Evolutionary conservation across 495 filamentous ascomycete genomes (phyloP), one percentile per base, ranked within the genome.

Genomic region (Aspergillus steynii): DNA sequence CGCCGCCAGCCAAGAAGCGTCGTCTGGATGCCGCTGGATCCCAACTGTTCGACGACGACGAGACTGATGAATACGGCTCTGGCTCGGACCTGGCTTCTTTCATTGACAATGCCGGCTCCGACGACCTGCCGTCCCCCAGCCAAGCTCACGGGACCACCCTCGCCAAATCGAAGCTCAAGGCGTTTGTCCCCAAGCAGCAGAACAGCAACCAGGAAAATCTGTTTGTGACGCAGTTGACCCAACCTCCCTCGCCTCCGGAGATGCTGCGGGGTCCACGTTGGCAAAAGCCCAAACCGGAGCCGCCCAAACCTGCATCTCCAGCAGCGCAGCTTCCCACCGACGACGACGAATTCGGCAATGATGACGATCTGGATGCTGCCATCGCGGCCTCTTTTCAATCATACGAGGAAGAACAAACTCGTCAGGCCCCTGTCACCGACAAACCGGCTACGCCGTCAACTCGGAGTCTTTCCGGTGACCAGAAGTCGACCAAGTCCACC

Each of bases 171-270:
- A 82, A 78, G 49, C 73, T 71, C 45, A 78, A 76, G 49, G 76
- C 77, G 47, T 81, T 79, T 64, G 69, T 79, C 0, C 75, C 80
- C 4, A 83, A 77, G 62, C 71, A 77, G 61, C 71, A 75, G 28
- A 67, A 62, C 26, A 75, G 68, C 32, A 57, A 74, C 7, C 77
- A 77, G 56, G 75, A 81, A n/a, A 79, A 83, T 54, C 78, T 82
- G 1, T 84, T 83, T 51, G 79, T 82, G 29, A 83, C 82, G 0
- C 82, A 84, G 65, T 71, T 82, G 55, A 82, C 82, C 1, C 78
- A 79, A 56, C 75, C 81, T 10, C 67, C 73, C 46, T 81, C 82
- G 2, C 83, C 80, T 57, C 82, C 82, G 0, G 82, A 82, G 62
- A 63, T 76, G 58, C 80, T 84, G 46, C 79, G 80, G n/a, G 76